Evolutionary conservation across 495 filamentous ascomycete species (phyloP).

Genomic region (Hypoxylon fragiforme): DNA sequence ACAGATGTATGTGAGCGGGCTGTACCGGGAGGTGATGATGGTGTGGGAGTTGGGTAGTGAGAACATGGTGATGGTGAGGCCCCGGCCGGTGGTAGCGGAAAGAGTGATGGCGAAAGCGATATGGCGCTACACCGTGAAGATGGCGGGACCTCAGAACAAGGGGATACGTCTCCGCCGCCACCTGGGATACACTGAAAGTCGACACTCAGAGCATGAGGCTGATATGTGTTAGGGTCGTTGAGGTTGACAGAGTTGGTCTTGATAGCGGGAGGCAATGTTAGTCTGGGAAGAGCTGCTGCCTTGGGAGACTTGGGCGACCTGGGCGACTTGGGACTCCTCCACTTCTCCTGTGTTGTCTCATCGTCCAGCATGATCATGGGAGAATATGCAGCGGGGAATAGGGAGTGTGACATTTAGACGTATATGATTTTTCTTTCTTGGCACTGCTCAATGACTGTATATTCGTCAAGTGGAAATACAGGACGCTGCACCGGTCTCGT

Average conservation of each 20-base stretch:
- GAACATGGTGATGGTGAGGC: constrained; percentile 12
- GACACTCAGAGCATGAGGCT: constrained; percentile 29
- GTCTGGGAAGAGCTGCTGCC: constrained; percentile 16
- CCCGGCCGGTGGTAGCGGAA: constrained; percentile 23
- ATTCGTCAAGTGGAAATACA: constrained; percentile 10
- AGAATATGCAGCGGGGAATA: neutral
- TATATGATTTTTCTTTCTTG: constrained; percentile 2
- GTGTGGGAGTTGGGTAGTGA: constrained; percentile 4
- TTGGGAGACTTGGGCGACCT: too few relatives aligned
- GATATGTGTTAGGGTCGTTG: neutral
- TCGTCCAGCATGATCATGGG: constrained; percentile 6
- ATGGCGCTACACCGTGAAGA: constrained; percentile 21
- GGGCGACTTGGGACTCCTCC: constrained; percentile 12
- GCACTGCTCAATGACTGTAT: constrained; percentile 4
- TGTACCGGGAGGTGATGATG: constrained; percentile 16
- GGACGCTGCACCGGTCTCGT: constrained; percentile 7
- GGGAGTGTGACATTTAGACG: neutral
- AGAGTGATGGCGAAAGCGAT: constrained; percentile 31
- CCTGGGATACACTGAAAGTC: constrained; percentile 18
- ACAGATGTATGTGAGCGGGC: constrained; percentile 20
- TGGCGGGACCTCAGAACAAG: constrained; percentile 11
- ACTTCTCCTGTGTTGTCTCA: constrained; percentile 12
- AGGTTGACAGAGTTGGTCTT: neutral
- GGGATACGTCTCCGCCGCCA: constrained; percentile 21
- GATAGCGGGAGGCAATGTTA: constrained; percentile 9